phyloP scores from a whole-genome alignment of 2,329 filamentous ascomycete genomes.

The Cladosporium sp. region DNA sequence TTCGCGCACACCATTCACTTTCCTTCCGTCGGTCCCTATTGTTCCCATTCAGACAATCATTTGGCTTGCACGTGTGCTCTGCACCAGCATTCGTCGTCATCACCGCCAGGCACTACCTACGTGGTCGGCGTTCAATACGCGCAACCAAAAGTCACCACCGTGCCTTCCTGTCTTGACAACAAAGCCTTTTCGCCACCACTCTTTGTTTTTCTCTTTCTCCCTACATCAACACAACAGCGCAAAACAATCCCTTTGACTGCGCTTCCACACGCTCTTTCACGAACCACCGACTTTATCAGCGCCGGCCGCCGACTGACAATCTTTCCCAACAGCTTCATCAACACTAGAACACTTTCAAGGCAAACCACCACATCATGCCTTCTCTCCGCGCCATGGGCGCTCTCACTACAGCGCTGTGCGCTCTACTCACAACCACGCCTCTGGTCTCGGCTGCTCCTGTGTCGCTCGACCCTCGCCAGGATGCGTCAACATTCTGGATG shows the following conservation, averaged over 20 bases:
- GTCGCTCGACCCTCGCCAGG: constrained; percentile 1
- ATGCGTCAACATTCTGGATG: constrained; percentile 19
- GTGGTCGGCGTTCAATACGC: neutral
- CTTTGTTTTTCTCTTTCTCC: neutral
- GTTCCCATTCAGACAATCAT: neutral
- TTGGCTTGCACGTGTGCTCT: neutral
- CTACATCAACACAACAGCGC: neutral
- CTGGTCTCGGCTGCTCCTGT: constrained; percentile 15
- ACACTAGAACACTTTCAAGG: neutral
- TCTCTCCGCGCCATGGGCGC: constrained; percentile 23
- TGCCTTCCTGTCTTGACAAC: constrained; percentile 7
- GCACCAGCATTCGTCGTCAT: neutral
- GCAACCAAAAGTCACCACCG: constrained; percentile 5
- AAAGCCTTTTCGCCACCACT: neutral
- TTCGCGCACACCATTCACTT: neutral
- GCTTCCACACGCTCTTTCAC: neutral
- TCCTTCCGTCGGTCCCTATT: constrained; percentile 1
- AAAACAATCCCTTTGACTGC: neutral
- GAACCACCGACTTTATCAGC: neutral
- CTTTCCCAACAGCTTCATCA: neutral
- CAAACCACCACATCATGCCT: constrained; percentile 18
- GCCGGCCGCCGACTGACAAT: constrained; percentile 12
- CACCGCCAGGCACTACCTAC: neutral
- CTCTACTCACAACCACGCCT: constrained; percentile 17
- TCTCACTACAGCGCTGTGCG: constrained; percentile 28